Base-by-base conservation (phyloP, 805 yeast species). In the Lipomyces spencermartinsiae region DNA sequence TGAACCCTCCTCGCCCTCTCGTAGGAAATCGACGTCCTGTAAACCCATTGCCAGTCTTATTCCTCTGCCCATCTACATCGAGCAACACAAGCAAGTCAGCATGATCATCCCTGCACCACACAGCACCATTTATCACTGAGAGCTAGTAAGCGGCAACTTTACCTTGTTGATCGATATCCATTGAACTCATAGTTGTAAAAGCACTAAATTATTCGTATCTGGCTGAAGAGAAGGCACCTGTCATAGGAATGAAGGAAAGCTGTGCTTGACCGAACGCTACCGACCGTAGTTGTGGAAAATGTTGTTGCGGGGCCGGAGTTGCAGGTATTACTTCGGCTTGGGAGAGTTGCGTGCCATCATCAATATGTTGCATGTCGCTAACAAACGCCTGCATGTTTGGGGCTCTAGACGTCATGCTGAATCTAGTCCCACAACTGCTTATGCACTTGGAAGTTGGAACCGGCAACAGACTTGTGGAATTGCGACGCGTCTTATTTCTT, bases 141-240 rank as follows among this genome's bases (percentile, higher is more conserved):
- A 12, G 34, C 19, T 37, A n/a, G 53, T 35, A 29, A 31, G 35
- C 33, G 19, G 9, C 2, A n/a, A 14, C 53, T 66, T 14, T 62
- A 66, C 69, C 61, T 10, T 62, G 61, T 3, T 33, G 37, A 46
- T 66, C 69, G 33, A 66, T 46, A 35, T 66, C 69, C 69, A 66
- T 66, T 10, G 69, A 63, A 37, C 64, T 66, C 69, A 66, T 66
- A 25, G 29, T 25, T 25, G 29, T 25, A 25, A 2, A 25, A 25
- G 29, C 29, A 25, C n/a, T n/a, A n/a, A 43, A 43, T 16, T 43
- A 43, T 43, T 43, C 22, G 39, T 12, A 37, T 37, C 43, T 25
- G 16, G 9, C 43, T 37, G 9, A 37, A 12, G 43, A 37, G 43
- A 43, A 43, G 8, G 22, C n/a, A 8, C 22, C 22, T 8, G 49